Evolutionary conservation across 2,329 filamentous ascomycete species (phyloP).

Genomic region (Colletotrichum tropicicola): DNA sequence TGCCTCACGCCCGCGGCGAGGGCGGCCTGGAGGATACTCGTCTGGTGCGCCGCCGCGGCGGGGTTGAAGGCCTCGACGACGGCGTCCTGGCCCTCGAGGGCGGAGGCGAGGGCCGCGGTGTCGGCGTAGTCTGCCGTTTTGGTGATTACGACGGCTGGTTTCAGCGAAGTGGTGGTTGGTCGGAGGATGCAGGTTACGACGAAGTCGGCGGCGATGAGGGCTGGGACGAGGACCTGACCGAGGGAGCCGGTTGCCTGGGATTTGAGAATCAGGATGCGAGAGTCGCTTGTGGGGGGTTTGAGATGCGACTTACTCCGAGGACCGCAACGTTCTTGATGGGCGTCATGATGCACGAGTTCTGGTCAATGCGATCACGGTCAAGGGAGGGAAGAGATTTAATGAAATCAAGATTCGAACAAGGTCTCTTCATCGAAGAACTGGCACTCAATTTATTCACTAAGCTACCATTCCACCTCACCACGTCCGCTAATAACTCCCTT

Average conservation of each 20-base stretch:
- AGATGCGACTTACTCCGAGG: not conserved
- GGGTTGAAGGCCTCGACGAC: slow-evolving; percentile 41
- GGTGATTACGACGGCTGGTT: slow-evolving; percentile 45
- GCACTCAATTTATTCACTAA: too few species aligned
- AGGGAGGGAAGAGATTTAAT: not conserved
- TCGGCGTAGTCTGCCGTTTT: slow-evolving; percentile 56
- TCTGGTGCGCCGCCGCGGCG: slow-evolving; percentile 31
- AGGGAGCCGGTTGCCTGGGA: not conserved
- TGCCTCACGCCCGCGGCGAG: slow-evolving; percentile 28
- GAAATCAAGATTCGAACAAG: not conserved
- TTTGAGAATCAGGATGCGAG: not conserved
- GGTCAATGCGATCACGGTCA: too few species aligned
- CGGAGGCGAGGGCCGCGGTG: slow-evolving; percentile 37
- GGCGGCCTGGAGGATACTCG: slow-evolving; percentile 30
- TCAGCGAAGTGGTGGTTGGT: not conserved
- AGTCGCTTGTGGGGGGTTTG: not conserved
- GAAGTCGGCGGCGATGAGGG: not conserved
- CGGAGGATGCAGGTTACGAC: not conserved
- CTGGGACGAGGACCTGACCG: not conserved
- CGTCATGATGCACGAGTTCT: too few species aligned
- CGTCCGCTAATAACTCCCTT: too few species aligned
- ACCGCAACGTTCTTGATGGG: not conserved
- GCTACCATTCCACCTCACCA: too few species aligned
- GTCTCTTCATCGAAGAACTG: too few species aligned
- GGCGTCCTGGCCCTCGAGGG: slow-evolving; percentile 42